A percentile compares a stretch with the other conserved stretches of the same genome.
phyloP scores from a whole-genome alignment of 805 yeast genomes.

The Jamesozyma gamospora region DNA sequence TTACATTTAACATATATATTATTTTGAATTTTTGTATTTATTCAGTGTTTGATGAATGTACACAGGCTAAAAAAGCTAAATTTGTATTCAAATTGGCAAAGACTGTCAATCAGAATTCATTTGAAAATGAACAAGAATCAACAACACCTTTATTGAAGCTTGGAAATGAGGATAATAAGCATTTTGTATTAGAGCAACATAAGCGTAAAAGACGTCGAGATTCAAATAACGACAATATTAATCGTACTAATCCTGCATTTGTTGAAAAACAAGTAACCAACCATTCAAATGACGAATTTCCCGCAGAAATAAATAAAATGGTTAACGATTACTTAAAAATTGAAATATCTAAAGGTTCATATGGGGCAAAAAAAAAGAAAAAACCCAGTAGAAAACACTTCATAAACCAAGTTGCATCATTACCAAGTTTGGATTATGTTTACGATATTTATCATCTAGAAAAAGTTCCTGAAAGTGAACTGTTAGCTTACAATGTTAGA shows the following conservation, averaged over 20 bases:
- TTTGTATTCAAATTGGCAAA: slow-evolving; percentile 39
- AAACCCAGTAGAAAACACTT: slow-evolving; percentile 19
- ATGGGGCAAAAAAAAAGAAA: slow-evolving; percentile 10
- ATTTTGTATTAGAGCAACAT: slow-evolving; percentile 26
- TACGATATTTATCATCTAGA: slow-evolving; percentile 80
- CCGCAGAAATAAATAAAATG: slow-evolving; percentile 68
- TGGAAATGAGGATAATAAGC: slow-evolving; percentile 16
- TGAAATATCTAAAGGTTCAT: slow-evolving; percentile 17
- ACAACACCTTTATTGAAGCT: slow-evolving; percentile 22
- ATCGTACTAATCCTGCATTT: slow-evolving; percentile 13
- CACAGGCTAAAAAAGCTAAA: slow-evolving; percentile 25
- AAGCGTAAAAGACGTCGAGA: slow-evolving; percentile 16
- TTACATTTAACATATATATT: neutral
- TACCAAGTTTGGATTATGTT: slow-evolving; percentile 57
- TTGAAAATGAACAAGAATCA: slow-evolving; percentile 20
- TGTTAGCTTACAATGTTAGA: slow-evolving; percentile 22
- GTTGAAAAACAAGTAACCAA: neutral
- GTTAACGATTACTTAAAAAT: slow-evolving; percentile 47
- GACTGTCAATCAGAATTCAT: slow-evolving; percentile 33
- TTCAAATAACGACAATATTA: slow-evolving; percentile 10
- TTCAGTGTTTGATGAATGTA: slow-evolving; percentile 29
- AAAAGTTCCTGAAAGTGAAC: slow-evolving; percentile 47
- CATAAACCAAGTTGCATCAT: slow-evolving; percentile 10
- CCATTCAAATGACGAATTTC: slow-evolving; percentile 28
- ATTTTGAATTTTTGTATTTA: neutral